phyloP scores from a whole-genome alignment of 2,329 filamentous ascomycete genomes.

The Thelonectria blattea region DNA sequence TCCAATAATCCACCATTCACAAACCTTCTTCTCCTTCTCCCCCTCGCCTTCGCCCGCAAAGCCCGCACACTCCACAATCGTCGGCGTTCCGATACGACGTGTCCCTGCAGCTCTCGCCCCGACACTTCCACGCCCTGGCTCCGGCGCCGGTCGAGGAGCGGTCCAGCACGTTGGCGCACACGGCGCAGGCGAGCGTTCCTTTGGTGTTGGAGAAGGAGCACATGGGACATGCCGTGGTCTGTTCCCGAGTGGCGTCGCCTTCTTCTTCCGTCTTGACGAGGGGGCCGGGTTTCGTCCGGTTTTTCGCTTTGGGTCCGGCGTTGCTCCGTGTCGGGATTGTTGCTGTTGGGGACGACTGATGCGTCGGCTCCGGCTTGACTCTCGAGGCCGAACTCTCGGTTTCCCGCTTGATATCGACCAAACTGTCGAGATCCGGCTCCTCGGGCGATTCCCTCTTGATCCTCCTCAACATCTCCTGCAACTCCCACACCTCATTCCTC shows the following conservation, averaged over 20 bases:
- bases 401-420: neutral
- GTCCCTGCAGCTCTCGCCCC: conserved; percentile 58
- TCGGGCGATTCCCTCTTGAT: conserved; percentile 33
- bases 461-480: conserved; percentile 53
- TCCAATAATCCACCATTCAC: conserved; percentile 4
- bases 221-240: conserved; percentile 54
- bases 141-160: conserved; percentile 58
- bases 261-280: neutral
- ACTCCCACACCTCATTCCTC: conserved; percentile 65
- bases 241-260: neutral
- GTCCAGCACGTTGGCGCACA: conserved; percentile 74
- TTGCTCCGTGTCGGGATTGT: neutral
- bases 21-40: conserved; percentile 3
- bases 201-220: conserved; percentile 72
- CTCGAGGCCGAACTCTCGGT: neutral
- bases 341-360: conserved; percentile 1
- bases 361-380: conserved; percentile 25
- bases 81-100: conserved; percentile 70
- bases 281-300: neutral
- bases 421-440: neutral
- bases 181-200: conserved; percentile 63
- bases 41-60: conserved; percentile 63
- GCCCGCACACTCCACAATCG: conserved; percentile 72
- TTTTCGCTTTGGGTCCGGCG: neutral
- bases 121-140: conserved; percentile 68